Conservation (phyloP, 352 stramenopile species). For the Pythium chondricola region DNA sequence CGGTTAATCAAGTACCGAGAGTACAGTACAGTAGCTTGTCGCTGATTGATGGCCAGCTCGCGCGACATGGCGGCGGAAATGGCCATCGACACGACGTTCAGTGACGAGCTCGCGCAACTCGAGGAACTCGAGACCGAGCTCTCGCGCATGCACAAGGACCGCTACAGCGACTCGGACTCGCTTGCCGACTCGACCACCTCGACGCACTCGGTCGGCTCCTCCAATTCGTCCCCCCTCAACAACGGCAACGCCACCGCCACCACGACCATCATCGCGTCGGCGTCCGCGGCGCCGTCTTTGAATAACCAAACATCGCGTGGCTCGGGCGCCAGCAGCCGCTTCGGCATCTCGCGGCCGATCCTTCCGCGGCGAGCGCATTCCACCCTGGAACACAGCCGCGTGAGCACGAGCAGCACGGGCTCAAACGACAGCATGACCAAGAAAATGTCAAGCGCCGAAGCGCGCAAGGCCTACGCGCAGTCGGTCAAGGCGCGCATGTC, state of each 20-base stretch:
- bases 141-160: slow-evolving; percentile 22
- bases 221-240: slow-evolving; percentile 23
- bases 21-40: too few species aligned
- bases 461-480: slow-evolving; percentile 23
- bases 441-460: slow-evolving; percentile 28
- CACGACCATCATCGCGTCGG: background rate
- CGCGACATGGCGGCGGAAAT: too few species aligned
- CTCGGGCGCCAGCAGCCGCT: slow-evolving; percentile 11
- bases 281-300: background rate
- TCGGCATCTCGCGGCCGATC: slow-evolving; percentile 11
- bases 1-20: too few species aligned
- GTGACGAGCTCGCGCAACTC: slow-evolving; percentile 10
- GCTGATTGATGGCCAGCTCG: too few species aligned
- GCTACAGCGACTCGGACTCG: slow-evolving; percentile 26
- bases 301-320: too few species aligned
- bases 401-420: background rate
- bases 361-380: slow-evolving; percentile 15
- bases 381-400: slow-evolving; percentile 9
- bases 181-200: slow-evolving; percentile 20
- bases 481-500: slow-evolving; percentile 31
- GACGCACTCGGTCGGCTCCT: slow-evolving; percentile 15
- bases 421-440: slow-evolving; percentile 9
- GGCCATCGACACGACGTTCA: slow-evolving; percentile 11
- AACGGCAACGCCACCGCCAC: slow-evolving; percentile 6
- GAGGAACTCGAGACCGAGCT: slow-evolving; percentile 16